phyloP scores from a whole-genome alignment of 1,139 yeast species.

The Hansenula lynferdii region DNA sequence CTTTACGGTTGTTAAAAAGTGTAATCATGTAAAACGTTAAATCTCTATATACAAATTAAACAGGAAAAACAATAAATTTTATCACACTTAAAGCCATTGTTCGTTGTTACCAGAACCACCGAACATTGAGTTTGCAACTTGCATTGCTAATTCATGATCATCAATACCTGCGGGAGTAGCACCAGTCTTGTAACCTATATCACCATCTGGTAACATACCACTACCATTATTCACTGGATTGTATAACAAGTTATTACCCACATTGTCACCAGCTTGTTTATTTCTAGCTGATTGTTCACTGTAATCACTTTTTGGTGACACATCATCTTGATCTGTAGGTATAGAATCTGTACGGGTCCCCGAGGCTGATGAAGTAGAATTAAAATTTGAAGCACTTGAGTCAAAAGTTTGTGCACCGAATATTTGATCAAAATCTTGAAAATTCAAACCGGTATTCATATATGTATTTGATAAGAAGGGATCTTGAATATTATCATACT shows the following conservation, averaged over 20 bases:
- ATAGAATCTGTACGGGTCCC: conserved; percentile 1
- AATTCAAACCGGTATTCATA: background rate
- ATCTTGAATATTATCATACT: conserved; percentile 15
- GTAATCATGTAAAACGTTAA: background rate
- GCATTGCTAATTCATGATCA: conserved; percentile 19
- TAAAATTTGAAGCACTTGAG: background rate
- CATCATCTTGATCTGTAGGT: conserved; percentile 13
- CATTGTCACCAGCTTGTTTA: background rate
- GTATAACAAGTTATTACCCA: no score
- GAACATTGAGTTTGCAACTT: conserved; percentile 23
- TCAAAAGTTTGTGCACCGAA: background rate
- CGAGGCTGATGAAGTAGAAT: no score
- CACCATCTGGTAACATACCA: background rate
- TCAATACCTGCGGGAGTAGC: background rate
- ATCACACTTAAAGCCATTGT: background rate
- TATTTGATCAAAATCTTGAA: conserved; percentile 9
- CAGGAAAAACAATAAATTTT: background rate
- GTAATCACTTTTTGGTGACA: conserved; percentile 17
- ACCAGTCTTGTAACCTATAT: background rate
- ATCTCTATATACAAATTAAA: background rate
- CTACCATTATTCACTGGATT: no score
- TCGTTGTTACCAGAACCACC: conserved; percentile 9
- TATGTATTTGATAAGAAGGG: conserved; percentile 15
- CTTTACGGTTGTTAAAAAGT: no score
- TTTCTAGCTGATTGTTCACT: background rate